phyloP scores from a whole-genome alignment of 1,139 yeast genomes.

The Geotrichum bryndzae region DNA sequence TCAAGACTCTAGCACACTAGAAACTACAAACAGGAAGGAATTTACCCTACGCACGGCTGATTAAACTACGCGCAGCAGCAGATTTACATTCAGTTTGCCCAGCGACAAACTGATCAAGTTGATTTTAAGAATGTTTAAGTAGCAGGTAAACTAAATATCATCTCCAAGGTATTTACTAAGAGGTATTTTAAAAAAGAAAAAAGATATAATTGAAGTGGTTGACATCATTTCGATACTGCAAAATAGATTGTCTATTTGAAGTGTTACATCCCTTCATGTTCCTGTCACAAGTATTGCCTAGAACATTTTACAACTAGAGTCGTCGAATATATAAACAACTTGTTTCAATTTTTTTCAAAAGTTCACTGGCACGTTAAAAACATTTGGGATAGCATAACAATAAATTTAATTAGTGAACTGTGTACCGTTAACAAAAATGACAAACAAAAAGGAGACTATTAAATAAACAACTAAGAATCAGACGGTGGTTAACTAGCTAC shows the following conservation, averaged over 20 bases:
- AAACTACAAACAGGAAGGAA: not conserved
- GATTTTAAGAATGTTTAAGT: no score
- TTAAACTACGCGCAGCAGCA: not conserved
- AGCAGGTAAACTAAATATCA: no score
- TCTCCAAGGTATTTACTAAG: no score
- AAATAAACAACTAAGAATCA: not conserved
- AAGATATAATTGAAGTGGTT: no score
- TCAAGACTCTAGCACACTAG: not conserved
- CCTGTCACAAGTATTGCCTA: not conserved
- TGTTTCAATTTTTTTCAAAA: not conserved
- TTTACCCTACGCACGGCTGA: not conserved
- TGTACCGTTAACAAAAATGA: not conserved
- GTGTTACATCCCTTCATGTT: no score
- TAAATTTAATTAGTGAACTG: no score
- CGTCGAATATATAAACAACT: not conserved
- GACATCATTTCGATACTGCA: no score
- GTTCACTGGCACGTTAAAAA: no score
- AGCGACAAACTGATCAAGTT: not conserved
- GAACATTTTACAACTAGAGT: no score
- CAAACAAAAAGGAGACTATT: not conserved
- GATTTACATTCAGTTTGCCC: not conserved
- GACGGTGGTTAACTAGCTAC: not conserved
- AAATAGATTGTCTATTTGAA: no score
- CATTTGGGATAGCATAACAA: no score
- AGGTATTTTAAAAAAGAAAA: no score